Percentiles rank a stretch among this genome's conserved stretches.
Conservation (phyloP, 2,329 filamentous ascomycete species). For the Botrytis deweyae region DNA sequence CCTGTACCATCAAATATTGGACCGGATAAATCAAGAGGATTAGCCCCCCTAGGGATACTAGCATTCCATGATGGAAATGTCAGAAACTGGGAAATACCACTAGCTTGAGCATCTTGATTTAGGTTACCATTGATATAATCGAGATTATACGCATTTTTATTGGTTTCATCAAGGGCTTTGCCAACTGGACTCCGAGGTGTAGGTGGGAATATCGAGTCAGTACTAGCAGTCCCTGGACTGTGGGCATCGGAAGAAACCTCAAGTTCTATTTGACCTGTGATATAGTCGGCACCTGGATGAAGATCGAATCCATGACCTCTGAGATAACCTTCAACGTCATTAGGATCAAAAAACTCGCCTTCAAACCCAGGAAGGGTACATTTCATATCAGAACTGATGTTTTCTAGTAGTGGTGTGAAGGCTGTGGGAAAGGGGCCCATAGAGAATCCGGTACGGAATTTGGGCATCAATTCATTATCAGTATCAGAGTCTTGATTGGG, state of each 20-base stretch:
- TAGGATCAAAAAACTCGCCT: constrained; percentile 73
- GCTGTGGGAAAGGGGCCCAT: constrained; percentile 51
- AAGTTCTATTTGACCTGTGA: constrained; percentile 56
- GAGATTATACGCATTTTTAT: not conserved
- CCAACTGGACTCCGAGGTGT: constrained; percentile 32
- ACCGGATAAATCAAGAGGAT: constrained; percentile 11
- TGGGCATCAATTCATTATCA: constrained; percentile 32
- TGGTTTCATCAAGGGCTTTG: constrained; percentile 12
- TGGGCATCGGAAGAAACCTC: constrained; percentile 24
- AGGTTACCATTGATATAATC: not conserved
- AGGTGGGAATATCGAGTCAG: constrained; percentile 25
- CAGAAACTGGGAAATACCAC: not conserved
- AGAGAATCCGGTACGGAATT: constrained; percentile 42
- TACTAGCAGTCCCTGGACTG: constrained; percentile 24
- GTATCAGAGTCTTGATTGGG: constrained; percentile 34
- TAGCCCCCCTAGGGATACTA: not conserved
- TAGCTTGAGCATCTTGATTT: not conserved
- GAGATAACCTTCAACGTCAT: constrained; percentile 76
- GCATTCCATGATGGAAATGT: constrained; percentile 6
- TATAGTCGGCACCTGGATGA: constrained; percentile 58
- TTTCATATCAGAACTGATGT: constrained; percentile 49
- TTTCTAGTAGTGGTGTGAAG: constrained; percentile 45
- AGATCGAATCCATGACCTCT: constrained; percentile 62
- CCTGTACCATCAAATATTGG: constrained; percentile 4
- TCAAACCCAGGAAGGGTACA: constrained; percentile 62